A percentile compares a stretch with the other conserved stretches of the same genome.
phyloP scores from a whole-genome alignment of 169 alveolate genomes.

The Plasmodium cynomolgi region DNA sequence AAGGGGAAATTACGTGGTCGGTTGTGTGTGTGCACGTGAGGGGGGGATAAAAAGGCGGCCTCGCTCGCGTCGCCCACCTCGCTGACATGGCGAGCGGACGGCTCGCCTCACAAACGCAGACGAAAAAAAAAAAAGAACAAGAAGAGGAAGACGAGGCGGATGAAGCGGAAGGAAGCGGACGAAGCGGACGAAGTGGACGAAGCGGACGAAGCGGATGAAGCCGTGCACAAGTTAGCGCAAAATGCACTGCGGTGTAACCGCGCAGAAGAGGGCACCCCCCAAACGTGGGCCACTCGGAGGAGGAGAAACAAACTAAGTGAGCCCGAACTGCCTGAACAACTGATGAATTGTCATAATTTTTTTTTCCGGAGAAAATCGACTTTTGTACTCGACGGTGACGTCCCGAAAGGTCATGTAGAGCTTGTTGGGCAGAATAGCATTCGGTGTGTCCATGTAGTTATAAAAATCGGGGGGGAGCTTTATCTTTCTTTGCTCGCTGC shows the following conservation, averaged over 20 bases:
- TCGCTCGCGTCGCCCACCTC: not conserved
- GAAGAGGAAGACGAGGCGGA: not conserved
- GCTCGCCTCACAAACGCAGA: not conserved
- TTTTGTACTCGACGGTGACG: slow-evolving; percentile 34
- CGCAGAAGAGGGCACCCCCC: not conserved
- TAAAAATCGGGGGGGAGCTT: slow-evolving; percentile 54
- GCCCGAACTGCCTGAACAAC: slow-evolving; percentile 17
- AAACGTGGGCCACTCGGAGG: not conserved
- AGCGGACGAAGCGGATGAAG: not conserved
- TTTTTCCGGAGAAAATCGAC: slow-evolving; percentile 36
- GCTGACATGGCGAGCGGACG: not conserved
- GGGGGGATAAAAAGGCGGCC: not conserved
- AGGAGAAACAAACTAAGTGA: not conserved
- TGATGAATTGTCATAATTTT: slow-evolving; percentile 60
- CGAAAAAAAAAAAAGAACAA: not conserved
- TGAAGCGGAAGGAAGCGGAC: not conserved
- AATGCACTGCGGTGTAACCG: not conserved
- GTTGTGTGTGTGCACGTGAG: not conserved
- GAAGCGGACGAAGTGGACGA: not conserved
- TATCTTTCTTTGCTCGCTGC: slow-evolving; percentile 19
- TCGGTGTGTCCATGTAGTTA: slow-evolving; percentile 8
- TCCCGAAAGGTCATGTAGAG: slow-evolving; percentile 30
- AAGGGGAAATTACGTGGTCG: not conserved
- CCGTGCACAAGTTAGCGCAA: not conserved
- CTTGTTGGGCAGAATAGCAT: slow-evolving; percentile 20